Evolutionary conservation across 1,284 basidiomycete genomes (phyloP), one percentile per base, ranked within the genome.

Genomic region (Trametes versicolor): DNA sequence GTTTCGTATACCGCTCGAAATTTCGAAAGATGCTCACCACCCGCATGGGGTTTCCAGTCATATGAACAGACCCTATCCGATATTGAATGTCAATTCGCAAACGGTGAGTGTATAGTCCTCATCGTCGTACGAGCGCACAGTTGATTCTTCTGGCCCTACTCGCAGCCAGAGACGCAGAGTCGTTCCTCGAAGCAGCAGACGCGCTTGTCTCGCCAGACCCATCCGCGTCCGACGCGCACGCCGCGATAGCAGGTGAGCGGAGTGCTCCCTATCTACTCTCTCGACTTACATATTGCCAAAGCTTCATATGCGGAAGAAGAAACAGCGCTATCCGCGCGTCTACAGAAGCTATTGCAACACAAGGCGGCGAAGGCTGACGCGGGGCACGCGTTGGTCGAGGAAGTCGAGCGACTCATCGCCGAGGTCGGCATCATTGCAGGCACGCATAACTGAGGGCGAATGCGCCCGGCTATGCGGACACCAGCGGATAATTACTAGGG

Each of bases 351-450:
- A 34, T 62, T 72, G 12, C 60, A 65, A 34, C 68, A 70, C 32
- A 72, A 71, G 55, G 60, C 57, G 13, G 64, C 66, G 41, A 72
- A 72, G 41, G 62, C 68, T 10, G 64, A 63, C 4, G 66, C 57
- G 0, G 71, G 68, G 4, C 65, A 55, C 13, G 60, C 60, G 0
- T 62, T 72, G 13, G 37, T 67, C 4, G 15, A 52, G 36, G 68
- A 72, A 19, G 65, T 72, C 21, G 68, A 72, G 60, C 59, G 63
- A 17, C 57, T 72, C 37, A 27, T 65, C 6, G 57, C 65, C 12
- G 71, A 72, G 43, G 59, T 62, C 12, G 58, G 43, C 3, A 58
- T 66, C 25, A 53, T 70, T 36, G 60, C 58, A 21, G 39, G 23
- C 25, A n/a, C 48, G 25, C 25, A 29, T 17, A 17, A n/a, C 19